These are phyloP conservation scores for Neurospora tetraspora DNA, from an alignment of 495 filamentous ascomycete genomes.

Conservation along the genomic window DNA sequence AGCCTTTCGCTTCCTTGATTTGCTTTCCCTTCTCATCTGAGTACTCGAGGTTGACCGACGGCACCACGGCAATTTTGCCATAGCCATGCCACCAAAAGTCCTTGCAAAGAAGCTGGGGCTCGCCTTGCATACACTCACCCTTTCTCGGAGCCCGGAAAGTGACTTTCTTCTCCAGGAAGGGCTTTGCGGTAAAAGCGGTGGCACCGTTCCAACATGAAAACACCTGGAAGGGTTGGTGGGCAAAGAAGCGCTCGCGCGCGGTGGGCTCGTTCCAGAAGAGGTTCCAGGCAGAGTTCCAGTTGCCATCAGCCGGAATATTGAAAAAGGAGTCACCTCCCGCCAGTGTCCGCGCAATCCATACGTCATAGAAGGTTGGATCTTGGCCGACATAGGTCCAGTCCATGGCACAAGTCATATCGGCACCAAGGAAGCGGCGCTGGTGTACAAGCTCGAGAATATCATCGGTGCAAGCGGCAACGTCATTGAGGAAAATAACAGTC, in stretches of 20 bases:
- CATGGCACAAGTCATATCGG: conserved; percentile 45
- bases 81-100: conserved; percentile 37
- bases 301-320: conserved; percentile 34
- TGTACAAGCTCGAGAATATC: conserved; percentile 44
- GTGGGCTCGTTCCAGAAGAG: conserved; percentile 35
- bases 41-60: conserved; percentile 39
- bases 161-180: conserved; percentile 22
- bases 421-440: conserved; percentile 30
- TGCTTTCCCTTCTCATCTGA: conserved; percentile 22
- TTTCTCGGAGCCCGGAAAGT: conserved; percentile 25
- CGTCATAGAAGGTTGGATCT: conserved; percentile 38
- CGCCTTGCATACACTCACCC: conserved; percentile 38
- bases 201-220: conserved; percentile 47
- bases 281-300: conserved; percentile 31
- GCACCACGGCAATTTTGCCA: conserved; percentile 40
- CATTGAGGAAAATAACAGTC: conserved; percentile 41
- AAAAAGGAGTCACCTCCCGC: conserved; percentile 39
- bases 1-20: conserved; percentile 35
- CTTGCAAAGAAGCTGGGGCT: conserved; percentile 39
- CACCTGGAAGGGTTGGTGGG: conserved; percentile 38
- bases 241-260: conserved; percentile 15
- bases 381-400: conserved; percentile 38
- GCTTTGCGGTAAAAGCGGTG: conserved; percentile 17
- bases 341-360: conserved; percentile 40
- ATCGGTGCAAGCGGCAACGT: conserved; percentile 39